Conservation (phyloP, 2,329 filamentous ascomycete species). For the Paracoccidioides lutzii region DNA sequence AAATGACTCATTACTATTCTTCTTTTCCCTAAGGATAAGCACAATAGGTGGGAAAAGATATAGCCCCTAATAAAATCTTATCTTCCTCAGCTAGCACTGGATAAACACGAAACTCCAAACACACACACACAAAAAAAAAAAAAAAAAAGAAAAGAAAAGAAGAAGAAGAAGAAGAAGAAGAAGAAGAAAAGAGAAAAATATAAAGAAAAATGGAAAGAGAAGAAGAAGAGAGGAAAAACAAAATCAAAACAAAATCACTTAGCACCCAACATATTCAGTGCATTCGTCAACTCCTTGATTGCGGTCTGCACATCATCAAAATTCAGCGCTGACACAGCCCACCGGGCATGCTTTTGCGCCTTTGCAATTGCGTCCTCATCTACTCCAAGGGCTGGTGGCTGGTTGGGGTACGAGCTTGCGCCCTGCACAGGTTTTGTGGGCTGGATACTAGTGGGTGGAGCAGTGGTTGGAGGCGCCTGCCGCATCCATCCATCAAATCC, state of each 20-base stretch:
- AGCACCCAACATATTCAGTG: constrained; percentile 58
- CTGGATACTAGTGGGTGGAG: constrained; percentile 14
- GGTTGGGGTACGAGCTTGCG: constrained; percentile 12
- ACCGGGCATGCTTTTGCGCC: constrained; percentile 91
- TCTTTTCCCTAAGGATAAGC: too few species aligned
- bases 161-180: not conserved
- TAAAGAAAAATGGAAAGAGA: not conserved
- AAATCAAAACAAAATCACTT: constrained; percentile 25
- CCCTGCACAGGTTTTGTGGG: constrained; percentile 21
- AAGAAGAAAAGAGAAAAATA: not conserved
- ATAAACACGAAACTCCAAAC: too few species aligned
- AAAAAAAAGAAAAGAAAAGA: not conserved
- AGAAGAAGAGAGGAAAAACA: not conserved
- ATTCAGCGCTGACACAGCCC: constrained; percentile 90
- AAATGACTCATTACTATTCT: too few species aligned
- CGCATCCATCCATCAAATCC: constrained; percentile 3
- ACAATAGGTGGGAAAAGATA: too few species aligned
- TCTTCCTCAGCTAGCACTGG: too few species aligned
- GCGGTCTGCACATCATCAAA: constrained; percentile 93
- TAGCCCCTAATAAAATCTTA: too few species aligned
- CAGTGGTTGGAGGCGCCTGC: constrained; percentile 4
- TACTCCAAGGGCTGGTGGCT: constrained; percentile 21
- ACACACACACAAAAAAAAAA: too few species aligned
- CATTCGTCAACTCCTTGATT: constrained; percentile 66
- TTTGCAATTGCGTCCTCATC: constrained; percentile 63